phyloP scores from a whole-genome alignment of 129 eudicot genomes.

The carrot (Daucus carota) region DH1_v3.0 NC_030383.2:43995001-43995500 shows the following conservation, averaged over 20 bases:
- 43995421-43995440: no score
- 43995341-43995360: no score
- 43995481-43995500: no score
- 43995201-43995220: background rate
- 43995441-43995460: no score
- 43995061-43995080: background rate
- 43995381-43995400: background rate
- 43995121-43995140: background rate
- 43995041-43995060: background rate
- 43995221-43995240: background rate
- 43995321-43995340: background rate
- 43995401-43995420: background rate
- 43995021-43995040: background rate
- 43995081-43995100: background rate
- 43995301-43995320: background rate
- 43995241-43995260: background rate
- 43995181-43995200: no score
- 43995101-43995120: no score
- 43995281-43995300: background rate
- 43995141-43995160: background rate
- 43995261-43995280: background rate
- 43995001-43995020: background rate
- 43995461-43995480: no score
- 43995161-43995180: background rate
- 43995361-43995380: background rate